Base-by-base conservation (phyloP, 148 eudicot species). In the Arctostaphylos glauca region DNA sequence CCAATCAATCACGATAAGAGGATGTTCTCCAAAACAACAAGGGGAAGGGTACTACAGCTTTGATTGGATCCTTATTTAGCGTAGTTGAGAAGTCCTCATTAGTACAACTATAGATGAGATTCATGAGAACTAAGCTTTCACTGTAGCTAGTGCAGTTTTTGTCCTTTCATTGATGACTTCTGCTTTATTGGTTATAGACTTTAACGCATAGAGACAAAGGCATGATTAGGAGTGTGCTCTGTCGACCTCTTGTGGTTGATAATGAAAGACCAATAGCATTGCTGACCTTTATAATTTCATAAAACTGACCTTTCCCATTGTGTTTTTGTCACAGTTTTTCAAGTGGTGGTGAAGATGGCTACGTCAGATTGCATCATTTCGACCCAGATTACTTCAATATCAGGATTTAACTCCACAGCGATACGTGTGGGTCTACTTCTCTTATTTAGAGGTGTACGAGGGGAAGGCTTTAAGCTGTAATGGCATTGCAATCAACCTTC, bases 301-400 rank as follows among this genome's bases (percentile, higher is more conserved):
- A 50, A 49, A 68, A 49, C 49, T 52, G 21, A 25, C 58, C 2
- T 31, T 31, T 21, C 18, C 16, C 25, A 68, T 48, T 9, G 1
- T 84, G 3, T 41, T 9, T 60, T 66, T 52, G 6, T 12, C 59
- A 25, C 71, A 95, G 98, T 87, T 95, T 95, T 85, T 89, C 96
- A 5, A 92, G 96, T 83, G 98, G 98, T 80, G 98, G 98, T 68
- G 98, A 95, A 90, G 98, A 95, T 87, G 98, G 98, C 46, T 95
- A 91, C 60, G 98, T 94, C 56, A 89, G 98, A 84, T 73, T 95
- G 71, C 98, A 95, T 77, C 98, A 95, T 84, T 92, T 92, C 3
- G 98, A 95, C 88, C 88, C 83, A 9, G 93, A 91, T 68, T 95
- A 94, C 87, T 95, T 95, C 85, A 83, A 86, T 80, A 92, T 91